Base-by-base conservation (phyloP, 129 eudicot species). In the Cynara cardunculus region DNA sequence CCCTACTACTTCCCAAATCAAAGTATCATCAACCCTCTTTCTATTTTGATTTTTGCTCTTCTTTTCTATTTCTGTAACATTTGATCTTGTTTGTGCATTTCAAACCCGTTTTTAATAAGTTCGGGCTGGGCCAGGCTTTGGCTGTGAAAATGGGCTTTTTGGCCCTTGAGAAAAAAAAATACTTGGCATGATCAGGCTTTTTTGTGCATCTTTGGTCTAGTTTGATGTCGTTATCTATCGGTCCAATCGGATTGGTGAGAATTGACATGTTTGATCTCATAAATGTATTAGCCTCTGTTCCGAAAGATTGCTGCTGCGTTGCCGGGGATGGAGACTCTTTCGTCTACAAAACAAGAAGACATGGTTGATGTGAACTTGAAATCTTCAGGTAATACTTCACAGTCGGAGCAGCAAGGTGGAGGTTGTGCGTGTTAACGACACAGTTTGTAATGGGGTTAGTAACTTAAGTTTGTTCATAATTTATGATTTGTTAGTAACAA, bases 301-400 rank as follows among this genome's bases (percentile, higher is more conserved):
- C 89, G 98, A 68, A 94, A 94, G 85, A 94, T 94, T 59, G 95
- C 98, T 74, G 82, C 91, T 69, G 92, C 97, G 25, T 94, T 94
- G 84, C 98, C 97, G 26, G 98, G 95, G 65, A 94, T 94, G 97
- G 98, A 94, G 81, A 84, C 93, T 16, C 88, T 91, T 66, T 87
- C 97, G 2, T 87, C 95, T 39, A 87, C 98, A 5, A 94, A 88
- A 78, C 90, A 91, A 74, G 98, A 94, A 64, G 98, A 91, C 86
- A 89, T 94, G 98, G 96, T 94, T 74, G 98, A 94, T 46, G 98
- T 91, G 83, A 94, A 94, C 77, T 81, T 91, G 85, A 91, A 90
- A 83, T 87, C 98, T 18, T 82, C 87, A 2, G 76, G 86, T 32
- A 90, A 83, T 67, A 44, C 95, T 16, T 80, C 92, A 59, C 87